Conservation (phyloP, 306 rosid species). For the Lithocarpus polystachyus region DNA sequence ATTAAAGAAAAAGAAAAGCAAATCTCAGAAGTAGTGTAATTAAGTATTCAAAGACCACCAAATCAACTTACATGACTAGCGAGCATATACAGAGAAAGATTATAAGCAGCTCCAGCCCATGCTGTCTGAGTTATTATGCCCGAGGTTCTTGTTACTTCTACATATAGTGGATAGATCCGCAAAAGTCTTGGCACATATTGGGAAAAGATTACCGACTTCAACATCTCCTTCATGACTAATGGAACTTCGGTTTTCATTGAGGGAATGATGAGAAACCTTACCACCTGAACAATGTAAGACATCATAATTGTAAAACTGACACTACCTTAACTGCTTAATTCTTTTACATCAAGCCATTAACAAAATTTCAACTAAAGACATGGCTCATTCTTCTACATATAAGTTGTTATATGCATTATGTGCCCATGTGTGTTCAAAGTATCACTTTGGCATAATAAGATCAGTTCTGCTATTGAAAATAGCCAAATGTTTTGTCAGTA, state of each 20-base stretch:
- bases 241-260: conserved; percentile 19
- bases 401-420: too few species aligned
- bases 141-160: conserved; percentile 67
- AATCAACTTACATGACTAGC: conserved; percentile 78
- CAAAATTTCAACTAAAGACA: neutral
- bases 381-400: too few species aligned
- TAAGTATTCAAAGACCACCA: neutral
- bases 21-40: neutral
- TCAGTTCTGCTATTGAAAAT: too few species aligned
- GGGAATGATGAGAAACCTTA: conserved; percentile 37
- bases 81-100: conserved; percentile 81
- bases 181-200: conserved; percentile 71
- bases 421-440: too few species aligned
- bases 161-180: conserved; percentile 56
- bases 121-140: conserved; percentile 88
- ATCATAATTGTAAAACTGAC: conserved; percentile 14
- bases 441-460: too few species aligned
- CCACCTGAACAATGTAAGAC: conserved; percentile 37
- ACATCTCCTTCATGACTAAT: conserved; percentile 32
- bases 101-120: conserved; percentile 87
- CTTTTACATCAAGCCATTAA: neutral
- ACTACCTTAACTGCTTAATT: neutral
- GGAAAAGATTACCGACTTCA: conserved; percentile 40
- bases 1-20: neutral
- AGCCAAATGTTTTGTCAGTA: too few species aligned